phyloP scores from a whole-genome alignment of 305 asterid genomes.

The Fraxinus latifolia region DNA sequence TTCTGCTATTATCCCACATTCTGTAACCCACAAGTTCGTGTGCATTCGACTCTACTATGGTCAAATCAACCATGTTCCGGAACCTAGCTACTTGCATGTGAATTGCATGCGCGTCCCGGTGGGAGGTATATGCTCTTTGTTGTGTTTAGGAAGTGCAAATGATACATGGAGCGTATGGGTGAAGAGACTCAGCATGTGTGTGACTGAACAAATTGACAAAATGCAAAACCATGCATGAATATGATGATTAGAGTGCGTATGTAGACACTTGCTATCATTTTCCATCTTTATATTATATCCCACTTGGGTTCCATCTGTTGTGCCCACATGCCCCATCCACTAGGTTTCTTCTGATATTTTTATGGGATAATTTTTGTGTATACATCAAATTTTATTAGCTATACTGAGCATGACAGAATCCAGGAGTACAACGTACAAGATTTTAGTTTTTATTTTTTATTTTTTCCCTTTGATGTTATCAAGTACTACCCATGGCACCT shows the following conservation, averaged over 20 bases:
- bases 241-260: background rate
- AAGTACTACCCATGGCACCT: background rate
- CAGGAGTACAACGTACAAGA: background rate
- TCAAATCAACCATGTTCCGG: background rate
- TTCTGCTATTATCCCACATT: background rate
- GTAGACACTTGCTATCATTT: background rate
- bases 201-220: background rate
- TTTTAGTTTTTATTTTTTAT: background rate
- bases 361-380: background rate
- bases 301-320: slow-evolving; percentile 15
- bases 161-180: background rate
- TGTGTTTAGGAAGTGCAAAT: background rate
- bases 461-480: background rate
- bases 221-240: slow-evolving; percentile 28
- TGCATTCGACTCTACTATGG: background rate
- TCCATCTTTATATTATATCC: slow-evolving; percentile 10
- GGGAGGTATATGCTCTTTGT: background rate
- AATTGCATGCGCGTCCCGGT: background rate
- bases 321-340: background rate
- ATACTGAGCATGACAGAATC: background rate
- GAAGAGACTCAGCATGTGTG: background rate
- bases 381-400: background rate
- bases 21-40: background rate
- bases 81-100: background rate
- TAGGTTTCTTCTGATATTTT: background rate